A percentile compares a stretch with the other conserved stretches of the same genome.
phyloP scores from a whole-genome alignment of 306 rosid species.

The Sophora flavescens region DNA sequence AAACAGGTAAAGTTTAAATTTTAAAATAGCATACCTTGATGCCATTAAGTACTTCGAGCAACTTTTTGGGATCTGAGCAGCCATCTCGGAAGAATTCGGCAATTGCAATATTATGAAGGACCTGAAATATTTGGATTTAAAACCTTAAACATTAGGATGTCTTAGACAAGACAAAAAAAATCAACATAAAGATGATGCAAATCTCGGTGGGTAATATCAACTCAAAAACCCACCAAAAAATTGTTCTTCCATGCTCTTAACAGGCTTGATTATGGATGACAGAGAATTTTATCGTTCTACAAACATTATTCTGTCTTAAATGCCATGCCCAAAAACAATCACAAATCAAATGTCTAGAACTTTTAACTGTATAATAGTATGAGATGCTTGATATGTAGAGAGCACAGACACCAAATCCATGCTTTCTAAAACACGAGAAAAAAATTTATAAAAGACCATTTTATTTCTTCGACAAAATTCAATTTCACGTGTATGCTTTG shows the following conservation, averaged over 20 bases:
- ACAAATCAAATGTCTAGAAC: neutral
- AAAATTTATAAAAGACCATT: slow-evolving; percentile 1
- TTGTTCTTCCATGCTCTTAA: slow-evolving; percentile 8
- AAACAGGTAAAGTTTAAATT: neutral
- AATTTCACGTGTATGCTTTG: neutral
- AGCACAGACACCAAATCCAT: slow-evolving; percentile 5
- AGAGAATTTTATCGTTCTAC: slow-evolving; percentile 5
- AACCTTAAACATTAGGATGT: slow-evolving; percentile 22
- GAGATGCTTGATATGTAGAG: slow-evolving; percentile 28
- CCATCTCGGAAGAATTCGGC: slow-evolving; percentile 85
- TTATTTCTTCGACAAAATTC: slow-evolving; percentile 25
- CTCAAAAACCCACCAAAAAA: neutral
- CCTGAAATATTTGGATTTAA: slow-evolving; percentile 60
- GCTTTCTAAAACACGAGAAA: slow-evolving; percentile 4
- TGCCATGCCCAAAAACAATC: slow-evolving; percentile 23
- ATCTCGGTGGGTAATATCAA: slow-evolving; percentile 16
- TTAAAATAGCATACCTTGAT: slow-evolving; percentile 69
- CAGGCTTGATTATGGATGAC: slow-evolving; percentile 33
- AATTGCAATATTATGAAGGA: slow-evolving; percentile 86
- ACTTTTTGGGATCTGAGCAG: slow-evolving; percentile 83
- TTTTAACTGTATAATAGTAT: neutral
- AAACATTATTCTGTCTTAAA: slow-evolving; percentile 24
- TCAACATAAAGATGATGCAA: slow-evolving; percentile 16
- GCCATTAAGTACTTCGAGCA: slow-evolving; percentile 80
- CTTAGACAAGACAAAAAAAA: slow-evolving; percentile 4